phyloP scores from a whole-genome alignment of 345 rosid genomes.

The Sisymbrium irio region DNA sequence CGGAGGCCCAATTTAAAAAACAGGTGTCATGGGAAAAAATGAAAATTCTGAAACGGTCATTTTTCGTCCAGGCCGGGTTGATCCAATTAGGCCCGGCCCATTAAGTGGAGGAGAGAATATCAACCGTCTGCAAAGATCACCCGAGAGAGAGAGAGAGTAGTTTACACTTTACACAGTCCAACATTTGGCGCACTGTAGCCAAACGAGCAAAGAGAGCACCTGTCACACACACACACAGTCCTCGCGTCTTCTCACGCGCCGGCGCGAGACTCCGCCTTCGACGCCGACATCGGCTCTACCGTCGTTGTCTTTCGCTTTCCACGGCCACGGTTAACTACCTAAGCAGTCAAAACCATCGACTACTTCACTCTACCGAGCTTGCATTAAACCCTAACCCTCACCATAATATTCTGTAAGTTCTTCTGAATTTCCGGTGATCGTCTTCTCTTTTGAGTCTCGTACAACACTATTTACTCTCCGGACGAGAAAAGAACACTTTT shows the following conservation, averaged over 20 bases:
- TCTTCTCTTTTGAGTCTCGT: neutral
- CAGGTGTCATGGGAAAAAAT: too few relatives aligned
- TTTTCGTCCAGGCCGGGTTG: neutral
- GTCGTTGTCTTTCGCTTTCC: neutral
- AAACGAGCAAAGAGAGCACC: neutral
- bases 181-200: neutral
- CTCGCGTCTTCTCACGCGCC: conserved; percentile 30
- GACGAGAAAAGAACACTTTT: neutral
- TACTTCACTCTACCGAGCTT: neutral
- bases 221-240: neutral
- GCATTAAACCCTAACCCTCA: conserved; percentile 15
- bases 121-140: too few relatives aligned
- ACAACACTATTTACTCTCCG: neutral
- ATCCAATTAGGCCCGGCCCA: neutral
- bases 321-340: neutral
- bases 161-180: neutral
- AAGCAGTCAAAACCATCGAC: neutral
- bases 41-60: neutral
- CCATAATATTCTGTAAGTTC: conserved; percentile 4
- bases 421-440: neutral
- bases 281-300: conserved; percentile 3
- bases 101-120: neutral
- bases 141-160: too few relatives aligned
- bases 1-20: too few relatives aligned
- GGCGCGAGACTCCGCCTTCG: neutral